These are phyloP conservation scores for Talaromyces pinophilus DNA, from an alignment of 2,329 filamentous ascomycete genomes.

Conservation along the genomic window DNA sequence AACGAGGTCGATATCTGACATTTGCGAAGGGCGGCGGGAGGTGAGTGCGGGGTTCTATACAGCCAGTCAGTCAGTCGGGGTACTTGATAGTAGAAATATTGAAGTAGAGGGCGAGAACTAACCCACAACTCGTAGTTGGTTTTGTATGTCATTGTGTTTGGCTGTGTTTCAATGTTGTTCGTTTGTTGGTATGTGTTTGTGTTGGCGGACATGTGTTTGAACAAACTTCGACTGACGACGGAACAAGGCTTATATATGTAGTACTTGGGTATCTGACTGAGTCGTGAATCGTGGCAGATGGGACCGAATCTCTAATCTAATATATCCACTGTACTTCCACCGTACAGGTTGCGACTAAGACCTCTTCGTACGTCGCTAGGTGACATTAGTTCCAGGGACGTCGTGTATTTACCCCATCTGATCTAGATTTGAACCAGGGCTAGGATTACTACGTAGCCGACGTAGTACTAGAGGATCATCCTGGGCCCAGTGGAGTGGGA, in stretches of 20 bases:
- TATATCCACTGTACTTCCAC: neutral
- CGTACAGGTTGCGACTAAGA: neutral
- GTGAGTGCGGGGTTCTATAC: slow-evolving; percentile 30
- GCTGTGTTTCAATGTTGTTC: neutral
- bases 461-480: neutral
- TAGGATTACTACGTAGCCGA: neutral
- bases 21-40: slow-evolving; percentile 36
- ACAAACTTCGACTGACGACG: neutral
- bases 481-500: slow-evolving; percentile 5
- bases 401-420: slow-evolving; percentile 7
- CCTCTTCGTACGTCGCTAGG: neutral
- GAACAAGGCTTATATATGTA: neutral
- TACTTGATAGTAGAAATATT: neutral
- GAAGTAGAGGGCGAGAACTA: slow-evolving; percentile 25
- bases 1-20: slow-evolving; percentile 27
- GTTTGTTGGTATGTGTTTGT: neutral
- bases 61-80: slow-evolving; percentile 13
- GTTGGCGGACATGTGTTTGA: neutral
- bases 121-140: slow-evolving; percentile 45
- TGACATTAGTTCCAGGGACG: neutral
- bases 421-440: slow-evolving; percentile 12
- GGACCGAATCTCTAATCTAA: neutral
- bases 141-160: slow-evolving; percentile 39
- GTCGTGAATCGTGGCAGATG: neutral
- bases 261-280: neutral